Evolutionary conservation across 2,329 filamentous ascomycete species (phyloP).

Genomic region (Ophiostoma ips): DNA sequence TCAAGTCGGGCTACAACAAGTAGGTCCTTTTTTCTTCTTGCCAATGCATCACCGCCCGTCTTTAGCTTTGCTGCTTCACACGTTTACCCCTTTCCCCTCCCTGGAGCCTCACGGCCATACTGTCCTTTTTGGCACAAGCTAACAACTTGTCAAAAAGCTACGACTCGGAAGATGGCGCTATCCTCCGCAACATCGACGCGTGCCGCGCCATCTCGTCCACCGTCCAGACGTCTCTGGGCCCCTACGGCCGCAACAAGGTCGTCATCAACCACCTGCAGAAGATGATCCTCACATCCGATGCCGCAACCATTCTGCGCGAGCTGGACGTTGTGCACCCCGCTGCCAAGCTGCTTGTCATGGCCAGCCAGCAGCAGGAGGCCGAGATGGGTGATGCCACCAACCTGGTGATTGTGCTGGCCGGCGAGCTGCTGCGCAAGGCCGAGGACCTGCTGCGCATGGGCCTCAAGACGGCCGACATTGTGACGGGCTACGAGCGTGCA

Average conservation of each 20-base stretch:
- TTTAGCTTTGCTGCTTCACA: too few relatives aligned
- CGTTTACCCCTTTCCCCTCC: slow-evolving; percentile 15
- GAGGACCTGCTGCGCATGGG: slow-evolving; percentile 95
- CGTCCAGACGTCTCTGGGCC: slow-evolving; percentile 91
- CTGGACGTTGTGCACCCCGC: slow-evolving; percentile 97
- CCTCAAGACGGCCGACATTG: slow-evolving; percentile 95
- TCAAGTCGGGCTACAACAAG: slow-evolving; percentile 96
- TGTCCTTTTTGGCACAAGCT: too few relatives aligned
- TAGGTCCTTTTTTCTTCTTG: slow-evolving; percentile 31
- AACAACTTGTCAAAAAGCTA: slow-evolving; percentile 48
- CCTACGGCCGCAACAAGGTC: slow-evolving; percentile 97
- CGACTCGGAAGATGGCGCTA: slow-evolving; percentile 96
- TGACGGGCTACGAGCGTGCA: slow-evolving; percentile 88
- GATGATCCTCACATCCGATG: slow-evolving; percentile 98
- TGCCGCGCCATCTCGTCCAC: slow-evolving; percentile 92
- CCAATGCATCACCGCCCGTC: neutral
- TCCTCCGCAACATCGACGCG: slow-evolving; percentile 96
- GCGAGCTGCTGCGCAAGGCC: slow-evolving; percentile 90
- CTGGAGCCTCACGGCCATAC: neutral
- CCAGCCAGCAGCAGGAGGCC: slow-evolving; percentile 93
- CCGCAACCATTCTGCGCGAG: slow-evolving; percentile 91
- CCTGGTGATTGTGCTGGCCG: slow-evolving; percentile 87
- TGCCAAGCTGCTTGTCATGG: slow-evolving; percentile 96
- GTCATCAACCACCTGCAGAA: slow-evolving; percentile 99
- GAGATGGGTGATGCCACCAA: slow-evolving; percentile 99